phyloP scores from a whole-genome alignment of 2,329 filamentous ascomycete species.

The Talaromyces sp. region DNA sequence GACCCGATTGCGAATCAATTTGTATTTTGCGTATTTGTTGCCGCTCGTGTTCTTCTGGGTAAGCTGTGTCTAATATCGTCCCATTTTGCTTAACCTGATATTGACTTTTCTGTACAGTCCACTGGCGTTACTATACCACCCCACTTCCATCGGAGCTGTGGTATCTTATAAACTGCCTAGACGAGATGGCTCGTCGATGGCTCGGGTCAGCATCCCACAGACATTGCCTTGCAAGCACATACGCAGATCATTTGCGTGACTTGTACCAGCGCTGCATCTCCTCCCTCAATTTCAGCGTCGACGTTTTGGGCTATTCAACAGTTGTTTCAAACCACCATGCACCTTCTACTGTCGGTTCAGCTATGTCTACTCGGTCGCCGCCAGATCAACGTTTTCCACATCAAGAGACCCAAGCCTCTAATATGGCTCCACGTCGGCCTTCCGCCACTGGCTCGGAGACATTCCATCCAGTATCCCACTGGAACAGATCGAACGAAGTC shows the following conservation, averaged over 20 bases:
- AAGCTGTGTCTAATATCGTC: neutral
- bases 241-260: slow-evolving; percentile 12
- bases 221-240: slow-evolving; percentile 2
- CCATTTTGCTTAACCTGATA: too few relatives aligned
- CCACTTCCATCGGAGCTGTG: slow-evolving; percentile 24
- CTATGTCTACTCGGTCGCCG: neutral
- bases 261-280: slow-evolving; percentile 1
- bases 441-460: neutral
- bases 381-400: neutral
- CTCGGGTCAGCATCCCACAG: neutral
- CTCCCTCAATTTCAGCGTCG: slow-evolving; percentile 10
- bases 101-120: slow-evolving; percentile 23
- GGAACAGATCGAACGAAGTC: neutral
- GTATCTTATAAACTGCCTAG: slow-evolving; percentile 25
- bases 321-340: slow-evolving; percentile 3
- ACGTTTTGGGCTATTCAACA: slow-evolving; percentile 7
- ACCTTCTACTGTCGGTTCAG: neutral
- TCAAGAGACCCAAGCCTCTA: neutral
- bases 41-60: slow-evolving; percentile 35
- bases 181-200: slow-evolving; percentile 22
- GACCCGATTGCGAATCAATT: slow-evolving; percentile 40
- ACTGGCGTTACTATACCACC: slow-evolving; percentile 26
- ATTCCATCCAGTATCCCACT: neutral
- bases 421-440: too few relatives aligned
- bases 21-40: slow-evolving; percentile 51